Evolutionary conservation across 1,139 yeast genomes (phyloP), one percentile per base, ranked within the genome.

Genomic region (Saccharomycopsis hybrid): DNA sequence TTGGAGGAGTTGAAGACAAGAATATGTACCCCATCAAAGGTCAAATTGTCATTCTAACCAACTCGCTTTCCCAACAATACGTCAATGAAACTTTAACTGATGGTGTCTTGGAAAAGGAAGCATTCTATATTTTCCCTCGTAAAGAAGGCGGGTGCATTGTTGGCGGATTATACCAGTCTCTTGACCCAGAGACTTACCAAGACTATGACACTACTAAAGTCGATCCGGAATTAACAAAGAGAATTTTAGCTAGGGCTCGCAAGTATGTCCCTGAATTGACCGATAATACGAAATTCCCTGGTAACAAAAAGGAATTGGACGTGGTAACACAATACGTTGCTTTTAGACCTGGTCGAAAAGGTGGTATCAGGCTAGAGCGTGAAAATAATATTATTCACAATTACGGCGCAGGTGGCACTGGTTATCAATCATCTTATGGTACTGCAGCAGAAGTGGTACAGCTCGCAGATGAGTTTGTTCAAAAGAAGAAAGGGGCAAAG

Each of bases 341-440:
- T 0, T 80, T 83, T 59, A 70, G 90, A 58, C 92, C 92, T 0
- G 85, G 81, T 0, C 72, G 90, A 62, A 59, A 66, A 5, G 80
- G 78, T 1, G 90, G 90, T 0, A 67, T 76, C 9, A 66, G 80
- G 46, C 64, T 80, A 1, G 77, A 72, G 41, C 54, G 64, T 7
- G 79, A 80, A 54, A 62, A 62, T 2, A 55, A 57, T 1, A 64
- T 83, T n/a, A 66, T 82, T n/a, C 81, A 84, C 59, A 82, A 82
- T 32, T 84, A 84, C 61, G 92, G 92, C 2, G 79, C 82, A 39
- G 90, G 84, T 4, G 89, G 90, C 0, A 72, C 77, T 72, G 92
- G 90, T 0, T 80, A 74, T 58, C 90, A 84, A 60, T 64, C 80
- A 54, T 76, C 84, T 1, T 77, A 78, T 59, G 90, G 90, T 11